Base-by-base conservation (phyloP, 306 rosid genomes). In the Quercus mongolica region DNA sequence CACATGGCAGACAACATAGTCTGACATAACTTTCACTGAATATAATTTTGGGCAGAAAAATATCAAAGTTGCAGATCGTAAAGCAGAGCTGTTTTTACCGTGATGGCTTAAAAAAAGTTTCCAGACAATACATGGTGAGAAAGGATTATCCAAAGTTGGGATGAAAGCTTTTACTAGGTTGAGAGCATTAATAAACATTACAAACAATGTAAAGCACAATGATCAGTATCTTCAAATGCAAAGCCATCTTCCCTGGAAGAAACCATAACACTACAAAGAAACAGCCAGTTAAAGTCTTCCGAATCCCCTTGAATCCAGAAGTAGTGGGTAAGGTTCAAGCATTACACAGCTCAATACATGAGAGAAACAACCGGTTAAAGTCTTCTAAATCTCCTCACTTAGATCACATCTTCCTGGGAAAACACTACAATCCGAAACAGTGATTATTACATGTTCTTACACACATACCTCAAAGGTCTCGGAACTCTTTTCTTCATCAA, bases 401-500 rank as follows among this genome's bases (percentile, higher is more conserved):
- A 73, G 41, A 41, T 58, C 75, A 76, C 80, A 41, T 63, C 86
- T 82, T 51, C 38, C 87, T 23, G 72, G 84, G 13, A 86, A 78
- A 64, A 73, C 68, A 57, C 71, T 79, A 90, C 83, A 75, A 76
- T 76, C 38, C 77, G 46, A 17, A 38, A 44, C 62, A 78, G 81
- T 67, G 57, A 64, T 69, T 4, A 77, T 73, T 15, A 7, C 76
- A 3, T 44, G 51, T 25, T 69, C 80, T 83, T 82, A 84, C 82
- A 71, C 59, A 70, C 86, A 80, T 18, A 84, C 81, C 81, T 82
- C 90, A 56, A 80, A 79, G 84, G 85, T 77, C 77, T 69, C 65
- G 79, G 83, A 73, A 72, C 78, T 79, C 77, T 85, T 87, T 81
- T 88, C 97, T 17, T 90, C 94, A 5, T 87, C 90, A 13, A 94